Base-by-base conservation (phyloP, 768 basidiomycete species). In the Crucibulum laeve region DNA sequence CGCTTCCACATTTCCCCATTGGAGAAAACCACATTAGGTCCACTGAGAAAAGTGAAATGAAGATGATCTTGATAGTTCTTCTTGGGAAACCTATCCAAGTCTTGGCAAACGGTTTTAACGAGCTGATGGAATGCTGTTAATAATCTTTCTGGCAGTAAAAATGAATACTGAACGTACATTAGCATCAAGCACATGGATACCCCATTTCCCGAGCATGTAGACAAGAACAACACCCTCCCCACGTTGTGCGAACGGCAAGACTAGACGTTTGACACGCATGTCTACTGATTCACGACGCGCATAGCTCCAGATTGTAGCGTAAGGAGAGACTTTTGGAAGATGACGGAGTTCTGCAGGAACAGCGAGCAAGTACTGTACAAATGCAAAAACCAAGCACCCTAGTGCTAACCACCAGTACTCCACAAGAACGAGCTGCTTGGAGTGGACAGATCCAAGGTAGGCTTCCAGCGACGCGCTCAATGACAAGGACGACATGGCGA, bases 121-220 rank as follows among this genome's bases (percentile, higher is more conserved):
- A 58, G 49, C 64, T 63, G 37, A 34, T 34, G 23, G 22, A 24
- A 41, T 38, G 34, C 26, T 42, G 23, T 25, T 8, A 25, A 4
- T 22, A 39, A 4, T 11, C 3, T 15, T 4, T 38, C 32, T 13
- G 15, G 35, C 2, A 23, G 10, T 25, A 18, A 15, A 14, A 11
- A 39, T 5, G 14, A n/a, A n/a, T n/a, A n/a, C n/a, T n/a, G n/a
- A n/a, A 44, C 58, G 17, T 36, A 67, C 70, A 43, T 62, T 53
- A 4, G 47, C 47, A 35, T 71, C 68, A 8, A 70, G 46, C 17
- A 71, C 54, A 36, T 71, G 69, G 28, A 71, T 56, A 30, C 62
- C 62, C 70, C 70, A 71, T 49, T 58, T 54, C 17, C 70, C 68
- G 4, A 71, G 57, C 40, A 61, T 60, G 49, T 58, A 71, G 1